A percentile compares a stretch with the other conserved stretches of the same genome.
Evolutionary conservation across 768 basidiomycete species (phyloP).

Genomic region (Tulasnella sp.): DNA sequence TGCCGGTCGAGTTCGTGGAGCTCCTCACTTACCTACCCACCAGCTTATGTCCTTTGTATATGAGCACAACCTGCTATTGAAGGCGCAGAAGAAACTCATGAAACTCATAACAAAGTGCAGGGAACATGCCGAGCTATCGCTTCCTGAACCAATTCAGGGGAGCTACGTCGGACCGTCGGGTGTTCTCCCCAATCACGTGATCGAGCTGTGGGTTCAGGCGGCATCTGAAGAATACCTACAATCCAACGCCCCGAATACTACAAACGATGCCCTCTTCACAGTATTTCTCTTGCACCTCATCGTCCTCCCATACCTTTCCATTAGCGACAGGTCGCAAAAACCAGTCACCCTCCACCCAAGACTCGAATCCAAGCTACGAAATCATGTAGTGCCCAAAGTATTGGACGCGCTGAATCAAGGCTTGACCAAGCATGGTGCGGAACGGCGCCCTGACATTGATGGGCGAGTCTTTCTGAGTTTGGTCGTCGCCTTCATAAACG

Average conservation of each 20-base stretch:
- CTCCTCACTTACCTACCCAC: background rate
- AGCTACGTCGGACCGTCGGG: background rate
- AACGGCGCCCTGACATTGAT: no score
- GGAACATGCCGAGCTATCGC: background rate
- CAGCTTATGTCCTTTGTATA: constrained; percentile 62
- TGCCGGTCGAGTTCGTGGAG: constrained; percentile 7
- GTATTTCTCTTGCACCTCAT: constrained; percentile 42
- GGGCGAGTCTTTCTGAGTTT: no score
- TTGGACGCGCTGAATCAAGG: constrained; percentile 38
- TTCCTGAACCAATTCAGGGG: background rate
- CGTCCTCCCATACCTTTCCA: constrained; percentile 37
- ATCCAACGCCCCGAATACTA: constrained; percentile 31
- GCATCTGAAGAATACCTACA: background rate
- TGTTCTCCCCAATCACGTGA: background rate
- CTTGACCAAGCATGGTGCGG: constrained; percentile 35
- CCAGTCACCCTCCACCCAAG: constrained; percentile 33
- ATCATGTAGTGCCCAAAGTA: constrained; percentile 42
- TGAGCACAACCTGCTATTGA: constrained; percentile 23
- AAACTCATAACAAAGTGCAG: background rate
- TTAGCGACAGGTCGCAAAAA: constrained; percentile 30
- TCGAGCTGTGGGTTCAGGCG: background rate
- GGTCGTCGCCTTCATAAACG: no score
- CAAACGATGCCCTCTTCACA: constrained; percentile 29
- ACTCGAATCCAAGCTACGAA: constrained; percentile 37
- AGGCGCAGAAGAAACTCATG: background rate